Evolutionary conservation across 305 asterid species (phyloP).

Genomic region (Petunia hybrid): DNA sequence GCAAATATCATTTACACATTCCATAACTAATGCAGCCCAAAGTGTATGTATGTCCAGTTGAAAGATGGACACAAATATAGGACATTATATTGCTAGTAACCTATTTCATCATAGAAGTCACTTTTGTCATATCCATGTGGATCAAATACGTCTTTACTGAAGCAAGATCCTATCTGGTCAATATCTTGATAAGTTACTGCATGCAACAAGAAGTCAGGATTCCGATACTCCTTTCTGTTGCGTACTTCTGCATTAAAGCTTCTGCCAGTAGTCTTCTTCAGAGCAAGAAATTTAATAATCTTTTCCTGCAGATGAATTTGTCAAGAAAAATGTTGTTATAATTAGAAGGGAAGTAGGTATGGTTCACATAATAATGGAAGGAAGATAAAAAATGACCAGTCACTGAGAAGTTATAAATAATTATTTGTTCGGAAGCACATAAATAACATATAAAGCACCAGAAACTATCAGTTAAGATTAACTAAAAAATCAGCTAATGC

Average conservation of each 20-base stretch:
- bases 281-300: conserved; percentile 67
- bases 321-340: conserved; percentile 27
- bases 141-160: conserved; percentile 88
- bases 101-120: conserved; percentile 95
- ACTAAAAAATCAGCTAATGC: neutral
- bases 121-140: conserved; percentile 95
- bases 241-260: conserved; percentile 95
- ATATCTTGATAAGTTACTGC: conserved; percentile 92
- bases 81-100: conserved; percentile 43
- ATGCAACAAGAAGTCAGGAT: conserved; percentile 93
- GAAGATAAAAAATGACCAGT: neutral
- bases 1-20: neutral
- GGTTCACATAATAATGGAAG: conserved; percentile 23
- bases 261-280: conserved; percentile 76
- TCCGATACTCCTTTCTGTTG: conserved; percentile 89
- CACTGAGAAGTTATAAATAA: neutral
- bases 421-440: neutral
- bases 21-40: neutral
- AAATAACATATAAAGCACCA: neutral
- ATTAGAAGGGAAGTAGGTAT: neutral
- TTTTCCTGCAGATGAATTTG: conserved; percentile 58
- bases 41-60: neutral
- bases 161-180: conserved; percentile 97
- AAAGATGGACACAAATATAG: conserved; percentile 27
- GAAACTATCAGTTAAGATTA: neutral